Conservation (phyloP, 148 eudicot genomes). For the Vaccinium macrocarpon region DNA sequence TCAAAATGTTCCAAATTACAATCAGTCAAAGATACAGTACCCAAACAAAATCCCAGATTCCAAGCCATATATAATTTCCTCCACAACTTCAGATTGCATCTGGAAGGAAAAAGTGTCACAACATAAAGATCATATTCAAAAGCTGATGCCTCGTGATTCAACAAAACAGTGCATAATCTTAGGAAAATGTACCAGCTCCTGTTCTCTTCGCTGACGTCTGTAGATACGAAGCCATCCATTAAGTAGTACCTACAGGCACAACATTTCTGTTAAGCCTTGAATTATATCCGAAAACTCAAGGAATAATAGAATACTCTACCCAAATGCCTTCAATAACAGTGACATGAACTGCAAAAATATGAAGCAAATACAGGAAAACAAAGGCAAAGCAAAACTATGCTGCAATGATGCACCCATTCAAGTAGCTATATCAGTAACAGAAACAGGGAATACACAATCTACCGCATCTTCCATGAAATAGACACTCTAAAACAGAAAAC, state of each 20-base stretch:
- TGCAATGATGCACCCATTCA: constrained; percentile 4
- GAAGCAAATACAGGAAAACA: background rate
- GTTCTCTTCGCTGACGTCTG: constrained; percentile 87
- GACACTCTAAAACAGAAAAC: no score
- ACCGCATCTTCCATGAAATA: background rate
- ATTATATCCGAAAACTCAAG: background rate
- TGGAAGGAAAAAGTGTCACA: constrained; percentile 29
- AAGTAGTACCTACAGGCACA: constrained; percentile 56
- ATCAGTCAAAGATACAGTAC: constrained; percentile 32
- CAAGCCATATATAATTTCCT: constrained; percentile 89
- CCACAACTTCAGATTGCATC: constrained; percentile 98
- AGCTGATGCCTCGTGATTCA: constrained; percentile 4
- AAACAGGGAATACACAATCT: background rate
- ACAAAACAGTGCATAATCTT: background rate
- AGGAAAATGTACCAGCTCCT: constrained; percentile 69
- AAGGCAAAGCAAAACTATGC: background rate
- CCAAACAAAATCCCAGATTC: constrained; percentile 99
- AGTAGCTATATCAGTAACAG: background rate
- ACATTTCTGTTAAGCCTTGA: background rate
- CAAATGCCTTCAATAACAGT: background rate
- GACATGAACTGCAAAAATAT: background rate
- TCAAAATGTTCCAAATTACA: background rate
- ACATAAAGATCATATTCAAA: constrained; percentile 1
- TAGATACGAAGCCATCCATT: constrained; percentile 95
- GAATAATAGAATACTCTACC: constrained; percentile 5